Evolutionary conservation across 169 alveolate genomes (phyloP).

Genomic region (Plasmodium adleri): DNA sequence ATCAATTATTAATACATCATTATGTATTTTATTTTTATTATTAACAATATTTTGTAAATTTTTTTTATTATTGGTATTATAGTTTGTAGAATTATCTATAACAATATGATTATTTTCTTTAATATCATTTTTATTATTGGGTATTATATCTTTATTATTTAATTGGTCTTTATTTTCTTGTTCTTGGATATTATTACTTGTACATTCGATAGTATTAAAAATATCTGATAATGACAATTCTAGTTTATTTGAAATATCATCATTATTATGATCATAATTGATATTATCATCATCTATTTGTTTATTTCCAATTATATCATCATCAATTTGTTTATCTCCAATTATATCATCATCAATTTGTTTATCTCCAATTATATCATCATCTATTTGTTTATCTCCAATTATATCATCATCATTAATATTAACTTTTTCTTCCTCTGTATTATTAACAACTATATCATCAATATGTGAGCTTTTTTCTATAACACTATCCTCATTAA

Average conservation of each 20-base stretch:
- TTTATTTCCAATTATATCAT: too few relatives aligned
- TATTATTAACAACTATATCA: not conserved
- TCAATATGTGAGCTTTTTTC: not conserved
- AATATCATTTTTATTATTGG: not conserved
- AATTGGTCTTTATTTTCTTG: not conserved
- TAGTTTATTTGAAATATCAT: too few relatives aligned
- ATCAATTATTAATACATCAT: slow-evolving; percentile 39
- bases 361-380: too few relatives aligned
- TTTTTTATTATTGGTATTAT: not conserved
- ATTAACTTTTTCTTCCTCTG: not conserved
- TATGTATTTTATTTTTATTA: not conserved
- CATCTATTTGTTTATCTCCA: too few relatives aligned
- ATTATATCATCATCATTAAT: not conserved
- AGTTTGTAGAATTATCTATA: not conserved
- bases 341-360: too few relatives aligned
- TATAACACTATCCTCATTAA: not conserved
- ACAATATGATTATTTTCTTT: not conserved
- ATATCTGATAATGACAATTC: too few relatives aligned
- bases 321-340: too few relatives aligned
- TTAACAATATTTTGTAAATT: slow-evolving; percentile 1
- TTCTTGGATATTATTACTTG: not conserved
- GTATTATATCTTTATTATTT: not conserved
- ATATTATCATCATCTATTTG: too few relatives aligned
- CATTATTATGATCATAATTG: too few relatives aligned
- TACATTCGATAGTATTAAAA: too few relatives aligned